Conservation (phyloP, 805 yeast genomes). For the Saccharomycopsis capsularis region DNA sequence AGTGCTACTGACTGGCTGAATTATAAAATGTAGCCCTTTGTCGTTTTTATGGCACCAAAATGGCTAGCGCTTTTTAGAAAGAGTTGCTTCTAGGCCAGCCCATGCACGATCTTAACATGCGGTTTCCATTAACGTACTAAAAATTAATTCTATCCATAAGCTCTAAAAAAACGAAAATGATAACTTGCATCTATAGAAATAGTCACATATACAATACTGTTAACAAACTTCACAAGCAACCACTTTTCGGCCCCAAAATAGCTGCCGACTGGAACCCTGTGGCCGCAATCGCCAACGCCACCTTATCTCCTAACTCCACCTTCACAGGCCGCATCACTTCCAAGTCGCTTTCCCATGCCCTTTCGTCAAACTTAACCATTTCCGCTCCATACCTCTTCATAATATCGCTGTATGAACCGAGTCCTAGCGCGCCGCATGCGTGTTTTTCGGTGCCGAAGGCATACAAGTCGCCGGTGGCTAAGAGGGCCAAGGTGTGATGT, state of each 20-base stretch:
- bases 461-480: conserved; percentile 46
- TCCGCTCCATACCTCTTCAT: conserved; percentile 22
- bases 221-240: neutral
- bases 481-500: conserved; percentile 60
- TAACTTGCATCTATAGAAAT: no score
- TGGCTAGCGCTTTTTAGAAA: neutral
- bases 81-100: neutral
- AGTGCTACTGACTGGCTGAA: no score
- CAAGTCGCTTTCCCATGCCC: conserved; percentile 26
- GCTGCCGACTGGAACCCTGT: conserved; percentile 82
- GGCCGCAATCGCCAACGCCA: conserved; percentile 57
- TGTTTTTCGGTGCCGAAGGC: conserved; percentile 66
- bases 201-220: neutral
- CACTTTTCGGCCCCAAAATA: conserved; percentile 30
- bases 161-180: no score
- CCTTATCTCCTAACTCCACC: conserved; percentile 33
- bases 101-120: no score
- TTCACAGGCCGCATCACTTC: conserved; percentile 36
- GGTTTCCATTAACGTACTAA: no score
- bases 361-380: conserved; percentile 29
- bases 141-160: no score
- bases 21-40: no score
- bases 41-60: no score
- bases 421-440: conserved; percentile 64
- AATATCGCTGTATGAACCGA: conserved; percentile 35